phyloP scores from a whole-genome alignment of 495 filamentous ascomycete species.

The Hypoxylon fragiforme region DNA sequence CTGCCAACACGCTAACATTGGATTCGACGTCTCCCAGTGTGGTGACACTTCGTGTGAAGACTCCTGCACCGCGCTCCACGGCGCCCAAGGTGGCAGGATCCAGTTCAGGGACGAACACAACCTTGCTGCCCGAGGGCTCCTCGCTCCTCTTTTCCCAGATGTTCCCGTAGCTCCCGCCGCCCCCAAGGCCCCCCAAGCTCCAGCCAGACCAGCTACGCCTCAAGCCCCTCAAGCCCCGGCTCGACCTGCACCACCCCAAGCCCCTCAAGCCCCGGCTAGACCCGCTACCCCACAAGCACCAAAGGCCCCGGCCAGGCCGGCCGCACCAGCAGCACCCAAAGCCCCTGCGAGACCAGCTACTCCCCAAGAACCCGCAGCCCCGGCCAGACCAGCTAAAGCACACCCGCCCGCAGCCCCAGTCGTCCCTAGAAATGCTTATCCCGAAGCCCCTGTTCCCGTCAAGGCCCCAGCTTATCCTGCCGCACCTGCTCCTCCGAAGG shows the following conservation, averaged over 20 bases:
- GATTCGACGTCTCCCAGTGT: background rate
- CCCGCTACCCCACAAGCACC: background rate
- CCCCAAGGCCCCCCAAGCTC: background rate
- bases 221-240: too few species aligned
- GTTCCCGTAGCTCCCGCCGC: background rate
- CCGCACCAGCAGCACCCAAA: too few species aligned
- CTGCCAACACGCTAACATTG: constrained; percentile 9
- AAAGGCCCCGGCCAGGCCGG: background rate
- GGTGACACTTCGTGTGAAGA: background rate
- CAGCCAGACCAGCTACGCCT: background rate
- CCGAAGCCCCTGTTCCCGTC: too few species aligned
- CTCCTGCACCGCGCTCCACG: background rate
- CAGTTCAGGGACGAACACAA: too few species aligned
- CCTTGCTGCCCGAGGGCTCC: too few species aligned
- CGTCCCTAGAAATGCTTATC: background rate
- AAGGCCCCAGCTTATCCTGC: background rate
- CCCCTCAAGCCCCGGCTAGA: background rate
- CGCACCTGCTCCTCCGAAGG: background rate
- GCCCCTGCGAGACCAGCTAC: background rate
- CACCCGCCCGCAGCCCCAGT: background rate
- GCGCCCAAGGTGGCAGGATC: too few species aligned
- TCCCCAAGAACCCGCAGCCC: background rate
- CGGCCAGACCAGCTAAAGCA: background rate
- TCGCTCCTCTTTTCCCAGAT: background rate
- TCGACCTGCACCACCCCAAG: background rate